Evolutionary conservation across 2,329 filamentous ascomycete species (phyloP).

Genomic region (Curvularia sp.): DNA sequence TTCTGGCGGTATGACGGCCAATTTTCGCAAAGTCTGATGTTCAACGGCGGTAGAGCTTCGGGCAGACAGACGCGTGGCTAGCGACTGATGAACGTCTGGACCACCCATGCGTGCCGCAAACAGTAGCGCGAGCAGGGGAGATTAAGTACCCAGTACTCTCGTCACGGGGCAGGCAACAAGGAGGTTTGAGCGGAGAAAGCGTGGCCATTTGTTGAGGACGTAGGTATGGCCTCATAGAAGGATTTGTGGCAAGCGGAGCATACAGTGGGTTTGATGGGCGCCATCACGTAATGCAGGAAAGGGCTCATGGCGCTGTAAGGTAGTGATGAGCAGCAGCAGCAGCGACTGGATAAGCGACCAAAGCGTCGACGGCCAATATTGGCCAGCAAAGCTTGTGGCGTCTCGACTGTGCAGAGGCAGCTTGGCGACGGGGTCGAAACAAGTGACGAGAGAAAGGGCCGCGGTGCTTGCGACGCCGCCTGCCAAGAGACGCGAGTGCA

Average conservation of each 20-base stretch:
- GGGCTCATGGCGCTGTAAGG: conserved; percentile 8
- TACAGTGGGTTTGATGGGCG: neutral
- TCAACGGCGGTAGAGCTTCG: conserved; percentile 11
- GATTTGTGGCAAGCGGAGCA: neutral
- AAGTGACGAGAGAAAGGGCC: conserved; percentile 2
- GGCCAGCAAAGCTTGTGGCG: conserved; percentile 16
- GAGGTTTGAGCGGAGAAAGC: conserved; percentile 3
- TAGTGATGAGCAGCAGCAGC: neutral
- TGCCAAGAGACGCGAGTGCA: conserved; percentile 12
- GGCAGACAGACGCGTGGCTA: conserved; percentile 24
- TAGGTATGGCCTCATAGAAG: neutral
- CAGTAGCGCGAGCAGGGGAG: conserved; percentile 13
- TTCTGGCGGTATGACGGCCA: neutral
- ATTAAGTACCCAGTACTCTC: conserved; percentile 11
- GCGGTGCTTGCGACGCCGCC: conserved; percentile 14
- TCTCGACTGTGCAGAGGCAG: conserved; percentile 1
- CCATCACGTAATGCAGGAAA: conserved; percentile 13
- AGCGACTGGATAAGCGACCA: neutral
- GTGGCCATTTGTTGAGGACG: conserved; percentile 4
- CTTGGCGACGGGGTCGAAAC: conserved; percentile 15
- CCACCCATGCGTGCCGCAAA: conserved; percentile 17
- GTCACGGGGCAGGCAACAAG: neutral
- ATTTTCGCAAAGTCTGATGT: conserved; percentile 10
- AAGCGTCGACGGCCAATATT: conserved; percentile 6
- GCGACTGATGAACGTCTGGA: conserved; percentile 17